Conservation (phyloP, 2,329 filamentous ascomycete genomes). For the Sporothrix luriei region DNA sequence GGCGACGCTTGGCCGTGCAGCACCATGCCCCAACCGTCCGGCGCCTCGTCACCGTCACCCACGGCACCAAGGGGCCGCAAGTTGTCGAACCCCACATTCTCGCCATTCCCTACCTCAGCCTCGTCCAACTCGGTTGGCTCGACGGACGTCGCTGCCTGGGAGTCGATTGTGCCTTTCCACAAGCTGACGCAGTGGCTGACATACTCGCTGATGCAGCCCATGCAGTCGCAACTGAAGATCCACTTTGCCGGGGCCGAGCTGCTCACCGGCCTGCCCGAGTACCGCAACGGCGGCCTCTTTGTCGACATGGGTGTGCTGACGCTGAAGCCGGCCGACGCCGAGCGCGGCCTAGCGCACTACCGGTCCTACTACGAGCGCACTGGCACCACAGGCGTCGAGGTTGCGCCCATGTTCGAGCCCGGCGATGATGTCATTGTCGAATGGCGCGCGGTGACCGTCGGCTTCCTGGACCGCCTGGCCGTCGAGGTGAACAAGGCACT, state of each 20-base stretch:
- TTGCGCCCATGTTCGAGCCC: conserved; percentile 61
- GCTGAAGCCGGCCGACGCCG: conserved; percentile 51
- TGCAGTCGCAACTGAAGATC: conserved; percentile 55
- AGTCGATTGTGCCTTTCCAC: conserved; percentile 68
- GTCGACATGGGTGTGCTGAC: conserved; percentile 78
- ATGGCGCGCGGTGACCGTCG: conserved; percentile 66
- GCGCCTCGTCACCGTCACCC: background rate
- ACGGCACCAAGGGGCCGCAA: conserved; percentile 16
- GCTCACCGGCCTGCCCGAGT: conserved; percentile 86
- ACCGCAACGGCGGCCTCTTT: conserved; percentile 86
- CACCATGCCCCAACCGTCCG: conserved; percentile 65
- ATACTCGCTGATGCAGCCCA: conserved; percentile 78
- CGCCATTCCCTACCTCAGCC: conserved; percentile 50
- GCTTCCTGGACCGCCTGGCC: conserved; percentile 59
- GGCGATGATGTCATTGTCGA: conserved; percentile 65
- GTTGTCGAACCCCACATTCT: conserved; percentile 55
- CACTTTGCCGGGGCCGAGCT: conserved; percentile 66
- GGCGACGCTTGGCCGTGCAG: conserved; percentile 94
- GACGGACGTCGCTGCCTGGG: conserved; percentile 63
- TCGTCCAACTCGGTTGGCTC: conserved; percentile 37
- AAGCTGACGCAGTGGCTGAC: conserved; percentile 93
- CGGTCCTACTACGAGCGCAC: conserved; percentile 70
- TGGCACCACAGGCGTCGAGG: conserved; percentile 62
- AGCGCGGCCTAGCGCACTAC: conserved; percentile 52
- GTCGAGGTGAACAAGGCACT: conserved; percentile 63